phyloP scores from a whole-genome alignment of 169 alveolate species.

The Eimeria acervulina region DNA sequence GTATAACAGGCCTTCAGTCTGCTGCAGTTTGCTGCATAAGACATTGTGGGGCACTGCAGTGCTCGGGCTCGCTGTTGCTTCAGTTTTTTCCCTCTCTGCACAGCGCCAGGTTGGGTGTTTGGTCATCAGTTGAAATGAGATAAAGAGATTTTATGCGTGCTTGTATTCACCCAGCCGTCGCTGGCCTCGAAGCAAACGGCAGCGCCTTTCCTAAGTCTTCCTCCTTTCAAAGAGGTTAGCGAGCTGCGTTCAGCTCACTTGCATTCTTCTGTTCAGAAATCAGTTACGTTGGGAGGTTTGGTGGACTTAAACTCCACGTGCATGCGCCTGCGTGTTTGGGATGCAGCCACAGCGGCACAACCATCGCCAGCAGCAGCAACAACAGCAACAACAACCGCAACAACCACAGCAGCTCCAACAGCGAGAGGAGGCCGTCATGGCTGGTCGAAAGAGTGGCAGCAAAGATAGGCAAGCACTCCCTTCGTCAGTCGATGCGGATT shows the following conservation, averaged over 20 bases:
- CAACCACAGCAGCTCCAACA: neutral
- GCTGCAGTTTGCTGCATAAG: neutral
- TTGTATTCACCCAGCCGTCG: constrained; percentile 10
- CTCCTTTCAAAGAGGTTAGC: constrained; percentile 20
- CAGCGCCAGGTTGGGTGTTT: no score
- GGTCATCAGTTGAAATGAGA: neutral
- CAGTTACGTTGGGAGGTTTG: neutral
- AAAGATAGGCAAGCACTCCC: neutral
- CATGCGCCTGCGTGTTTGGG: neutral
- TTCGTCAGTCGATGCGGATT: neutral
- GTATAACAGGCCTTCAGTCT: neutral
- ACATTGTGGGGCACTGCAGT: neutral
- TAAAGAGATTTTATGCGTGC: neutral
- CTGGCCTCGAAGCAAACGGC: neutral
- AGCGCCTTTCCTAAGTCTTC: neutral
- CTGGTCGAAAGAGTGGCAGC: neutral
- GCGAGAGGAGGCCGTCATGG: neutral
- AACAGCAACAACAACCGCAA: neutral
- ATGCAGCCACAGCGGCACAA: neutral
- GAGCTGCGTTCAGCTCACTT: neutral
- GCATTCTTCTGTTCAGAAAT: neutral
- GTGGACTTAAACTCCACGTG: neutral
- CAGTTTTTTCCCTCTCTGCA: no score
- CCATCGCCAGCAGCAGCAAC: neutral
- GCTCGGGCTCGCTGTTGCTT: neutral